phyloP scores from a whole-genome alignment of 768 basidiomycete species.

The Tylopilus sp. region DNA sequence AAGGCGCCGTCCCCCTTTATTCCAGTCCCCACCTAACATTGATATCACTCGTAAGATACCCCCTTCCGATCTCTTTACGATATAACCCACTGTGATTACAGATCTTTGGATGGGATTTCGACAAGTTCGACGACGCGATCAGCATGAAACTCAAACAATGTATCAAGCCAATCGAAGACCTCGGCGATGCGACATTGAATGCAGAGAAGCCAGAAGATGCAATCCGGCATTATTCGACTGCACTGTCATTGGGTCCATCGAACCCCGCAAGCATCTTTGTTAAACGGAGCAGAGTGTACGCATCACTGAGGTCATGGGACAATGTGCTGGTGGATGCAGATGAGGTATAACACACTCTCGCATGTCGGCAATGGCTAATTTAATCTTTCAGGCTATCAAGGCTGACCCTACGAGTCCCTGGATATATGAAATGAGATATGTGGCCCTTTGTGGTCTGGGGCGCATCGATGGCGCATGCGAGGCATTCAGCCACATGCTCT shows the following conservation, averaged over 20 bases:
- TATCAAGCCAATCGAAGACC: neutral
- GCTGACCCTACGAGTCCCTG: no score
- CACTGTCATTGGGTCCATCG: slow-evolving; percentile 2
- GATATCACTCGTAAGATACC: slow-evolving; percentile 5
- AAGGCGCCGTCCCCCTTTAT: neutral
- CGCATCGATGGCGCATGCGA: no score
- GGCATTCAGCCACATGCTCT: no score
- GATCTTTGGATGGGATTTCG: slow-evolving; percentile 9
- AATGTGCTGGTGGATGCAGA: no score
- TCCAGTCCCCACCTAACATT: neutral
- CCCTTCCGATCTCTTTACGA: fast-evolving
- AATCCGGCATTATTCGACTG: slow-evolving; percentile 3
- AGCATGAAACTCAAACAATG: neutral
- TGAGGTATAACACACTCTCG: no score
- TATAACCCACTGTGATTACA: neutral
- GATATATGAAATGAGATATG: no score
- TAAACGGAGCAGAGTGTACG: slow-evolving; percentile 5
- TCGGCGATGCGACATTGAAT: neutral
- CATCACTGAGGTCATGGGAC: no score
- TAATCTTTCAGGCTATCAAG: no score
- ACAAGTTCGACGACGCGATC: neutral
- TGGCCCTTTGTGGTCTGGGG: no score
- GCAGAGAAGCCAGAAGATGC: neutral
- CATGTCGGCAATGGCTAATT: no score
- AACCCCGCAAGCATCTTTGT: neutral